phyloP scores from a whole-genome alignment of 164 flowering plant species.

The Santalum album region DNA sequence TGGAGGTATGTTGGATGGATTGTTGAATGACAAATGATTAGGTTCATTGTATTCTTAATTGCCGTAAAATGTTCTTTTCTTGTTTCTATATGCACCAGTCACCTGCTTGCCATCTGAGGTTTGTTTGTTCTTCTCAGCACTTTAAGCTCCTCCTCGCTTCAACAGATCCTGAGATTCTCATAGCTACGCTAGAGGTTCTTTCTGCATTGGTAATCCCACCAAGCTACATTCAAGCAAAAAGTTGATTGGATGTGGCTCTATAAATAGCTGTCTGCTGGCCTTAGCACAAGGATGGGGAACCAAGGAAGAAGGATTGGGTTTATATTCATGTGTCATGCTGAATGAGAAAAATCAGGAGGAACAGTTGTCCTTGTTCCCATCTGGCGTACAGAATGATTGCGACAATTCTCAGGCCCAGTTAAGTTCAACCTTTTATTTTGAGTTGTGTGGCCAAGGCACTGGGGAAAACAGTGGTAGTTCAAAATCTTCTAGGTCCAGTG shows the following conservation, averaged over 20 bases:
- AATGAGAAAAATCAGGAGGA: constrained; percentile 74
- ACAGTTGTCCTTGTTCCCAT: constrained; percentile 56
- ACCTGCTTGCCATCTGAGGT: constrained; percentile 2
- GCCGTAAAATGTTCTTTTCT: too few relatives aligned
- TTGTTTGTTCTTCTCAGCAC: constrained; percentile 49
- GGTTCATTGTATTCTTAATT: too few relatives aligned
- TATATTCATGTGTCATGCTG: constrained; percentile 68
- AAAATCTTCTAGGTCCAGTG: constrained; percentile 33
- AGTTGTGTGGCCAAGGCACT: constrained; percentile 55
- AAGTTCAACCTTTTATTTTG: constrained; percentile 90
- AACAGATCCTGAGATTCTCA: constrained; percentile 85
- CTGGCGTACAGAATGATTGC: constrained; percentile 42
- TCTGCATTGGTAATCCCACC: constrained; percentile 86
- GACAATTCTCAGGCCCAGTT: constrained; percentile 58
- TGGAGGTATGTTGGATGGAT: constrained; percentile 72
- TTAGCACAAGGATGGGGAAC: constrained; percentile 99
- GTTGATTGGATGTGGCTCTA: constrained; percentile 75
- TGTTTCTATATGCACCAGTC: background rate
- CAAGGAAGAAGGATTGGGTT: constrained; percentile 95
- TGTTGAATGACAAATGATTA: too few relatives aligned
- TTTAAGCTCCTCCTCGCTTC: constrained; percentile 87
- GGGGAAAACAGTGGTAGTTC: constrained; percentile 17
- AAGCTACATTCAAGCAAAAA: constrained; percentile 89
- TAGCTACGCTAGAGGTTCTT: constrained; percentile 82
- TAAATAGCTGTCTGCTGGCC: constrained; percentile 74